Conservation (phyloP, 2,329 filamentous ascomycete species). For the Phialophora verrucosa region DNA sequence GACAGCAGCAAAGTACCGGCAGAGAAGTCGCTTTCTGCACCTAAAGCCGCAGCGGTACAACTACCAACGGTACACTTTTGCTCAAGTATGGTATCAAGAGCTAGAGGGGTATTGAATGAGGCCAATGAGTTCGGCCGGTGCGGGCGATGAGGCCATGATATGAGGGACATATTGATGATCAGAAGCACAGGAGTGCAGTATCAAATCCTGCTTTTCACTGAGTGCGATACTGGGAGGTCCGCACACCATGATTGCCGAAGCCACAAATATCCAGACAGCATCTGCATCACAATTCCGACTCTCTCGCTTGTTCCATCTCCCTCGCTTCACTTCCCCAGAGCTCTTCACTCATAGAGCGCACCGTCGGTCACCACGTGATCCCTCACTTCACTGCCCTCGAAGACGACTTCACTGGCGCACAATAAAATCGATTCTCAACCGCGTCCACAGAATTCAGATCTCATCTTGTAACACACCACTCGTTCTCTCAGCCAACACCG, state of each 20-base stretch:
- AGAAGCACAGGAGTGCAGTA: background rate
- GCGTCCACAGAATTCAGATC: background rate
- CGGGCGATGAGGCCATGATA: background rate
- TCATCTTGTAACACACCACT: background rate
- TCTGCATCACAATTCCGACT: background rate
- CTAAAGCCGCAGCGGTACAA: background rate
- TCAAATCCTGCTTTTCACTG: background rate
- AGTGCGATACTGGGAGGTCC: background rate
- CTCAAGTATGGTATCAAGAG: background rate
- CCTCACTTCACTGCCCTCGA: background rate
- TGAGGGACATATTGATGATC: background rate
- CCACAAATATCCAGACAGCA: background rate
- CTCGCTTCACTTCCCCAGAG: background rate
- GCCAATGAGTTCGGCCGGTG: background rate
- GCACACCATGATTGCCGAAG: background rate
- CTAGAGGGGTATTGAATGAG: background rate
- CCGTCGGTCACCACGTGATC: background rate
- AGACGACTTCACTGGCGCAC: background rate
- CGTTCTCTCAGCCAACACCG: background rate
- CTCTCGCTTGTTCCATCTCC: background rate
- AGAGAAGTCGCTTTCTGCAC: background rate
- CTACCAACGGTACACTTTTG: background rate
- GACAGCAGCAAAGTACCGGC: background rate
- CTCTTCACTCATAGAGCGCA: background rate
- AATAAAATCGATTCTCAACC: background rate